Percentiles rank a stretch among this genome's conserved stretches.
phyloP scores from a whole-genome alignment of 768 basidiomycete genomes.

The Xerocomus spinulosus region DNA sequence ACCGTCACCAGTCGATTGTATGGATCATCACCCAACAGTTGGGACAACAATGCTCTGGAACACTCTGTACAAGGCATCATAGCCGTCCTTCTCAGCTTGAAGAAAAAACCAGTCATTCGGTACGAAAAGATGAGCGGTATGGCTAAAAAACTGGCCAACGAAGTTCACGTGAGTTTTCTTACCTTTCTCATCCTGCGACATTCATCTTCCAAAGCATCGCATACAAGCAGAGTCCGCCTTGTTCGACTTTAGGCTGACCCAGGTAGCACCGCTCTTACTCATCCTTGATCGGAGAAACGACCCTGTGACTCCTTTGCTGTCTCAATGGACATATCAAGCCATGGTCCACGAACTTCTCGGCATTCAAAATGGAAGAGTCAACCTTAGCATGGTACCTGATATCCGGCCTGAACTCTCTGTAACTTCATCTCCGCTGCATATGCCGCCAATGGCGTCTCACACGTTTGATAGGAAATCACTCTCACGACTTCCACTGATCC shows the following conservation, averaged over 20 bases:
- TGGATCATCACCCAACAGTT: slow-evolving; percentile 65
- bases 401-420: slow-evolving; percentile 83
- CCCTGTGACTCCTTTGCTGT: slow-evolving; percentile 91
- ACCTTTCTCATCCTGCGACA: neutral
- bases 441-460: slow-evolving; percentile 8
- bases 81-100: slow-evolving; percentile 86
- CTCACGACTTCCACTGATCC: slow-evolving; percentile 87
- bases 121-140: slow-evolving; percentile 92
- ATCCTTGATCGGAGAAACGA: slow-evolving; percentile 96
- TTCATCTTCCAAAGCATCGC: slow-evolving; percentile 50
- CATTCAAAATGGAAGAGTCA: slow-evolving; percentile 91
- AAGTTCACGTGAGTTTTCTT: slow-evolving; percentile 61
- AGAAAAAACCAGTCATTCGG: slow-evolving; percentile 92
- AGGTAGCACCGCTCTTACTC: slow-evolving; percentile 82
- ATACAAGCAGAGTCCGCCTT: slow-evolving; percentile 77
- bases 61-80: slow-evolving; percentile 76
- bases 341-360: slow-evolving; percentile 97
- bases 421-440: slow-evolving; percentile 23
- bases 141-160: slow-evolving; percentile 84
- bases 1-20: slow-evolving; percentile 60
- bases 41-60: slow-evolving; percentile 71
- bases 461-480: slow-evolving; percentile 73
- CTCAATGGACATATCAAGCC: slow-evolving; percentile 99
- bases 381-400: slow-evolving; percentile 78
- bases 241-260: slow-evolving; percentile 89